Conservation (phyloP, 116 monocot genomes). For the Posidonia oceanica region DNA sequence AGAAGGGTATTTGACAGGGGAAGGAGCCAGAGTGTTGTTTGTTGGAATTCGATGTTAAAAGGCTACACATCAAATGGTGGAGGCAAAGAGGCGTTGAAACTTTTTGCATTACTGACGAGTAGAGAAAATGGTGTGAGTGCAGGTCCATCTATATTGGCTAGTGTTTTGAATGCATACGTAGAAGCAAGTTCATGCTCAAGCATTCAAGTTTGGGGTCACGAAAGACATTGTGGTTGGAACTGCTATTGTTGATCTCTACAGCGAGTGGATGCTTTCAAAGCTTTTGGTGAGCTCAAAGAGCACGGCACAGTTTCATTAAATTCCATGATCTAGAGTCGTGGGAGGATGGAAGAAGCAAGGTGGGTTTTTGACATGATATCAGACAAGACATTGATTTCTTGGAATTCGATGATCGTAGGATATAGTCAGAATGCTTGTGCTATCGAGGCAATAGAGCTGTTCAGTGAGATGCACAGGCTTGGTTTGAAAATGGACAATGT, state of each 20-base stretch:
- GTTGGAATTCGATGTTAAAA: constrained; percentile 74
- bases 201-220: constrained; percentile 25
- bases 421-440: constrained; percentile 56
- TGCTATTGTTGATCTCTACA: constrained; percentile 48
- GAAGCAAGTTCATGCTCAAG: constrained; percentile 36
- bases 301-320: constrained; percentile 54
- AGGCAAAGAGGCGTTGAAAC: constrained; percentile 26
- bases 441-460: constrained; percentile 38
- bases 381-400: constrained; percentile 46
- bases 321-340: constrained; percentile 58
- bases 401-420: constrained; percentile 85
- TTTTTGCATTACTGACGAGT: constrained; percentile 44
- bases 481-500: constrained; percentile 40
- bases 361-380: constrained; percentile 35
- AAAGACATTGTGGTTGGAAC: constrained; percentile 37
- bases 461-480: constrained; percentile 41
- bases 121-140: constrained; percentile 14
- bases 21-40: constrained; percentile 16
- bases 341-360: constrained; percentile 45
- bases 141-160: constrained; percentile 39
- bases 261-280: constrained; percentile 44
- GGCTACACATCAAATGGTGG: constrained; percentile 28
- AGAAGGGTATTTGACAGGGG: constrained; percentile 31
- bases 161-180: constrained; percentile 32
- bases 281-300: constrained; percentile 27